Percentiles rank a stretch among this genome's conserved stretches.
Conservation (phyloP, 2,329 filamentous ascomycete genomes). For the Hysterium pulicare region DNA sequence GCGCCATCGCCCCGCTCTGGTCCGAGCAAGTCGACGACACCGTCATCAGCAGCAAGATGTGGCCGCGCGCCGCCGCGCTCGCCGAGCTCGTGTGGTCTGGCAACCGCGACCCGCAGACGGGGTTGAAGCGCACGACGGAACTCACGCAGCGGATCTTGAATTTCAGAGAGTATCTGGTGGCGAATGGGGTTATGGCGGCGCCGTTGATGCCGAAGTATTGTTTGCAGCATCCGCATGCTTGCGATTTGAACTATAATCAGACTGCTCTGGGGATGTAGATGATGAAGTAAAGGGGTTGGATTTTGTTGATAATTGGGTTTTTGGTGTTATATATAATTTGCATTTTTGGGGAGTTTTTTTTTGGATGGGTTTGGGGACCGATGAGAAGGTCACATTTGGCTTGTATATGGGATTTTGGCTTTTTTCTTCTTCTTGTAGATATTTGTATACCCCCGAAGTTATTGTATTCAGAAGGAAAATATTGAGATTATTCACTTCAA, state of each 20-base stretch:
- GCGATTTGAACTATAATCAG: slow-evolving; percentile 55
- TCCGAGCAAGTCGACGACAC: slow-evolving; percentile 55
- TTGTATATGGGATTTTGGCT: too few species aligned
- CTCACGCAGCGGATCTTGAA: slow-evolving; percentile 57
- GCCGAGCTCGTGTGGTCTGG: slow-evolving; percentile 57
- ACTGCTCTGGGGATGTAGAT: slow-evolving; percentile 21
- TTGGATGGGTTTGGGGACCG: too few species aligned
- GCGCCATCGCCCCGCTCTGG: slow-evolving; percentile 53
- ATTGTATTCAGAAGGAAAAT: too few species aligned
- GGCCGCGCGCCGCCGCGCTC: slow-evolving; percentile 56
- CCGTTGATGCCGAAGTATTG: slow-evolving; percentile 58
- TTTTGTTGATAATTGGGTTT: too few species aligned
- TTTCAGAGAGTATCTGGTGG: slow-evolving; percentile 58
- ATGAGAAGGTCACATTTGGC: too few species aligned
- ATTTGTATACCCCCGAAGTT: too few species aligned
- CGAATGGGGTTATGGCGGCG: slow-evolving; percentile 50
- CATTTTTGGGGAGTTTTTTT: too few species aligned
- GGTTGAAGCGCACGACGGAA: slow-evolving; percentile 51
- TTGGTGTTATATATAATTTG: too few species aligned
- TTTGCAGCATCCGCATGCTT: slow-evolving; percentile 55
- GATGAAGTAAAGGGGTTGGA: too few species aligned
- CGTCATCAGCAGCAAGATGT: slow-evolving; percentile 50
- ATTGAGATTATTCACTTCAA: too few species aligned
- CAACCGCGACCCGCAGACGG: slow-evolving; percentile 46
- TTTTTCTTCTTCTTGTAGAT: too few species aligned